Percentiles rank a stretch among this genome's conserved stretches.
These are phyloP conservation scores for Phytophthora agathidicida DNA, from an alignment of 352 stramenopile species.

Conservation along the genomic window DNA sequence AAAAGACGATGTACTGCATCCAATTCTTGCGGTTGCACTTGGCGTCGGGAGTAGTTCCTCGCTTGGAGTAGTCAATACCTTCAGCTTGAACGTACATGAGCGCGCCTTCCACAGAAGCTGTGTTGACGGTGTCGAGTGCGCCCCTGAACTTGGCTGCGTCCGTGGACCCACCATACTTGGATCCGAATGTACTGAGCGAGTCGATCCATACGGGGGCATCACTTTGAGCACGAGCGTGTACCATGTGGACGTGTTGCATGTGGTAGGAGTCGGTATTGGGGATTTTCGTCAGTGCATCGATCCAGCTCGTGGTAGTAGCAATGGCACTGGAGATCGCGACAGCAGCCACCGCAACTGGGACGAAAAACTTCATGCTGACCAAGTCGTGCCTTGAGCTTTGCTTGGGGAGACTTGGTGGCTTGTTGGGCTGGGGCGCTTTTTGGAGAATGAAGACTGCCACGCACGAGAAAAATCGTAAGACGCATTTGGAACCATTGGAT, in stretches of 20 bases:
- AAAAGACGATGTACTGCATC: slow-evolving; percentile 79
- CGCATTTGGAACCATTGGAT: too few species aligned
- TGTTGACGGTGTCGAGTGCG: slow-evolving; percentile 78
- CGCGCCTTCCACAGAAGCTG: slow-evolving; percentile 71
- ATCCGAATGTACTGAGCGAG: slow-evolving; percentile 20
- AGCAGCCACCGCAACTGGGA: slow-evolving; percentile 8
- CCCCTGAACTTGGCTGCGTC: slow-evolving; percentile 35
- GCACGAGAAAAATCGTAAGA: too few species aligned
- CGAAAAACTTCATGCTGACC: slow-evolving; percentile 28
- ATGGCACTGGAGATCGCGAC: not conserved
- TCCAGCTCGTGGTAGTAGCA: slow-evolving; percentile 2
- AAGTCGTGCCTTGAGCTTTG: not conserved
- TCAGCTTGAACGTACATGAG: slow-evolving; percentile 86
- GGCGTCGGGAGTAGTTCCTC: too few species aligned
- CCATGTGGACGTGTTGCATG: slow-evolving; percentile 38
- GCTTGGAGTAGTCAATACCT: slow-evolving; percentile 63
- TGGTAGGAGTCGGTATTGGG: slow-evolving; percentile 24
- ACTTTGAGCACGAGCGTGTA: slow-evolving; percentile 56
- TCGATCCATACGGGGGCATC: slow-evolving; percentile 44
- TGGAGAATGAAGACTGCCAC: slow-evolving; percentile 3
- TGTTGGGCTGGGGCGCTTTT: not conserved
- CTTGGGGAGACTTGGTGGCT: not conserved
- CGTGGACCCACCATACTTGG: slow-evolving; percentile 17
- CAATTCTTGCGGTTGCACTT: slow-evolving; percentile 69
- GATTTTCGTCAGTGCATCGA: slow-evolving; percentile 10